Percentiles rank a stretch among this genome's conserved stretches.
Evolutionary conservation across 129 eudicot genomes (phyloP).

Genomic region (Logfia minima): DNA sequence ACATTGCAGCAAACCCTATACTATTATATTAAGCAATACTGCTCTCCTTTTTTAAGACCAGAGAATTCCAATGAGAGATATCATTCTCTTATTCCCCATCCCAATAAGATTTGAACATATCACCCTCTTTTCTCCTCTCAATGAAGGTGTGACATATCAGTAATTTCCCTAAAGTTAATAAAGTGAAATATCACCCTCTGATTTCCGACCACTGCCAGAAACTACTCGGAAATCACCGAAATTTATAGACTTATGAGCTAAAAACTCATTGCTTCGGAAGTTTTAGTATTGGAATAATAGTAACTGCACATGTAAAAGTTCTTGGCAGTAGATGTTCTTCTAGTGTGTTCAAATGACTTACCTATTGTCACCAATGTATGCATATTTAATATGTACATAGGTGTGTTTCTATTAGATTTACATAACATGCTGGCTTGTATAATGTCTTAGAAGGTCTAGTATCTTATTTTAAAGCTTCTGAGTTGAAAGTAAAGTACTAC

Average conservation of each 20-base stretch:
- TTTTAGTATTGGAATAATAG: neutral
- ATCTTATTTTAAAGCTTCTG: neutral
- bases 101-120: too few species aligned
- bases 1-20: too few species aligned
- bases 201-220: too few species aligned
- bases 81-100: too few species aligned
- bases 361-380: conserved; percentile 1
- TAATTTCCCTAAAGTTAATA: too few species aligned
- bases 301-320: conserved; percentile 3
- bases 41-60: too few species aligned
- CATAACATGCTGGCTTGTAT: neutral
- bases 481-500: neutral
- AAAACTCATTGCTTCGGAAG: neutral
- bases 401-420: neutral
- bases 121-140: too few species aligned
- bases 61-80: too few species aligned
- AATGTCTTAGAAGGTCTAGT: neutral
- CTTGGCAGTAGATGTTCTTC: neutral
- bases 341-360: neutral
- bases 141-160: too few species aligned
- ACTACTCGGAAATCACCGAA: too few species aligned
- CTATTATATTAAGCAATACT: too few species aligned
- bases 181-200: too few species aligned
- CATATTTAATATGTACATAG: neutral
- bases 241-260: neutral